Base-by-base conservation (phyloP, 2,329 filamentous ascomycete species). In the Colletotrichum costaricense region DNA sequence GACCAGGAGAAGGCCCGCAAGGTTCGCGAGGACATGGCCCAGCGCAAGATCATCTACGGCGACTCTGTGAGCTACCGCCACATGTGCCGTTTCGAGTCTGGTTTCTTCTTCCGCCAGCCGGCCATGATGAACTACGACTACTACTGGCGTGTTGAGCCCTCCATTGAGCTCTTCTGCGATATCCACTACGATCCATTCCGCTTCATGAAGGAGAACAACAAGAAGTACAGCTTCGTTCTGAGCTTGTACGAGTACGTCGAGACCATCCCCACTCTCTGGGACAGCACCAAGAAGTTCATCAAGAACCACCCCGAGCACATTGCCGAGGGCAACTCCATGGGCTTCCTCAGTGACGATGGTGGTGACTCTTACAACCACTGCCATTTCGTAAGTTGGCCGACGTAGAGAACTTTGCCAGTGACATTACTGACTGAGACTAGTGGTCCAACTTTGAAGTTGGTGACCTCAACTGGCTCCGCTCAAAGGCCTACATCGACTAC, bases 361-460 rank as follows among this genome's bases (percentile, higher is more conserved):
- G 97, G 97, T 74, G 92, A 97, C 73, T 95, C 90, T 7, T 99
- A 98, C 87, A 99, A 98, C 87, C 92, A 95, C 82, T 99, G 97
- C 86, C 97, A 99, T 83, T 98, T 99, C 83, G 94, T 96, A 89
- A 84, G 93, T 88, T 54, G 26, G 56, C 11, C 38, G 24, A 38
- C 16, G 14, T 12, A 28, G 26, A 35, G 5, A 7, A 3, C 19
- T 38, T 55, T 59, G 8, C 42, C 7, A 22, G 16, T 2, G 3
- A 19, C 26, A 64, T 76, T 79, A 67, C 75, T 82, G 79, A 83
- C 77, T 22, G 63, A 8, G 16, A 59, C 24, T 73, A 96, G 94
- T 99, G 97, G 97, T 98, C 96, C 80, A 99, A 99, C 88, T 99
- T 99, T 78, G 97, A 99, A 83, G 93, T 99, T 77, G 97, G 96